Evolutionary conservation across 371 early-diverging fungal genomes (phyloP).

Genomic region (Circinella minor): DNA sequence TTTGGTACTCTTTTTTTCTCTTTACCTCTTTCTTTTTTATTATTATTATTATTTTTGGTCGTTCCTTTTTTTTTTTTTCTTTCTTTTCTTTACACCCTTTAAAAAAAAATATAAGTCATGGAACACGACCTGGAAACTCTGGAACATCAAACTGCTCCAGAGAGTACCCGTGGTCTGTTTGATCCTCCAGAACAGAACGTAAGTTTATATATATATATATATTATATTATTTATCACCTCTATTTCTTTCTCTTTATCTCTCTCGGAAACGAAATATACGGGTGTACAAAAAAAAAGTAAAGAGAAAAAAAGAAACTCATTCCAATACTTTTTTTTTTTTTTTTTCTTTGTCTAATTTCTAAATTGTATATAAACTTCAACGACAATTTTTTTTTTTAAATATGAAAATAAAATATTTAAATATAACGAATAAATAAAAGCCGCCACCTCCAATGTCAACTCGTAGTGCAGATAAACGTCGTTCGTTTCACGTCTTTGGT

Average conservation of each 20-base stretch:
- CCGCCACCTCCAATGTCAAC: conserved; percentile 1
- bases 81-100: not conserved
- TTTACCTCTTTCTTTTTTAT: conserved; percentile 19
- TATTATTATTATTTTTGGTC: conserved; percentile 1
- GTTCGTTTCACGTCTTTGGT: conserved; percentile 14
- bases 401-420: not conserved
- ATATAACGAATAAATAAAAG: not conserved
- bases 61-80: conserved; percentile 26
- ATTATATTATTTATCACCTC: not conserved
- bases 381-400: not conserved
- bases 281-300: no score
- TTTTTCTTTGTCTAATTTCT: no score
- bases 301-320: no score
- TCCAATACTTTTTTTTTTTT: no score
- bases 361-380: no score
- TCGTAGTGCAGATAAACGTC: conserved; percentile 15
- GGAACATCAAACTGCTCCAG: conserved; percentile 60
- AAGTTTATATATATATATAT: conserved; percentile 10
- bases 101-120: conserved; percentile 23
- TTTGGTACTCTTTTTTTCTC: conserved; percentile 26
- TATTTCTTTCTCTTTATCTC: not conserved
- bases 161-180: conserved; percentile 57
- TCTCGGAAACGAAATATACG: no score
- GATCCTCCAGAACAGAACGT: conserved; percentile 42
- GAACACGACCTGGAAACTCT: conserved; percentile 41